These are phyloP conservation scores for Tephrocybe sp. DNA, from an alignment of 768 basidiomycete species.

Conservation along the genomic window DNA sequence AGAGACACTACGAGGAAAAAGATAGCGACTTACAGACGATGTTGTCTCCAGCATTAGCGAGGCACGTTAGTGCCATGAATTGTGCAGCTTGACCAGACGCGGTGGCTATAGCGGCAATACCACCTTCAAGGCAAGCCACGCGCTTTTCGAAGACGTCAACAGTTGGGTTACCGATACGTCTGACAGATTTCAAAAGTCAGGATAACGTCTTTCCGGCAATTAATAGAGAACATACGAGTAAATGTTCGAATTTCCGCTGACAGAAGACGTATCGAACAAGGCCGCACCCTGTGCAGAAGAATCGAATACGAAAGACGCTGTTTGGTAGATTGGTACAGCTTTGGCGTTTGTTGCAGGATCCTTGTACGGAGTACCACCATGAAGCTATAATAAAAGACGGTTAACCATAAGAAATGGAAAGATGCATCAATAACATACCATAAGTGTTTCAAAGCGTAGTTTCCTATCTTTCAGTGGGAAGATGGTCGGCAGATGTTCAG, in stretches of 20 bases:
- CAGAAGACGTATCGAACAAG: conserved; percentile 6
- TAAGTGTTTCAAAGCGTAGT: conserved; percentile 56
- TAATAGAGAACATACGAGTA: neutral
- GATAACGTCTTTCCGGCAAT: neutral
- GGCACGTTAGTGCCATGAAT: conserved; percentile 54
- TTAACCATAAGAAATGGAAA: neutral
- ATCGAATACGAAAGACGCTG: conserved; percentile 58
- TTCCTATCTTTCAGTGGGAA: conserved; percentile 22
- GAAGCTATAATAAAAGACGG: conserved; percentile 42
- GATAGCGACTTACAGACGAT: conserved; percentile 54
- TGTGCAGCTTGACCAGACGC: conserved; percentile 66
- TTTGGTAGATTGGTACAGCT: conserved; percentile 64
- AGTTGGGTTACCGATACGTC: conserved; percentile 15
- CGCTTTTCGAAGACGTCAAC: conserved; percentile 63
- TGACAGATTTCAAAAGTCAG: neutral
- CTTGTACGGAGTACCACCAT: conserved; percentile 51
- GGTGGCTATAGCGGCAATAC: conserved; percentile 56
- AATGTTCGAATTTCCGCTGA: conserved; percentile 10
- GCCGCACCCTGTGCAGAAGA: conserved; percentile 40
- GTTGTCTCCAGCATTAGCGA: conserved; percentile 60
- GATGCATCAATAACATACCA: conserved; percentile 3
- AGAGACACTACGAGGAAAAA: no score
- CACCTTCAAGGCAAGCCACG: conserved; percentile 65
- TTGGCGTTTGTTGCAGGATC: conserved; percentile 58
- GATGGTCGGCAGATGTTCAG: conserved; percentile 22